Evolutionary conservation across 805 yeast genomes (phyloP), one percentile per base, ranked within the genome.

Genomic region (Priceomyces castillae): DNA sequence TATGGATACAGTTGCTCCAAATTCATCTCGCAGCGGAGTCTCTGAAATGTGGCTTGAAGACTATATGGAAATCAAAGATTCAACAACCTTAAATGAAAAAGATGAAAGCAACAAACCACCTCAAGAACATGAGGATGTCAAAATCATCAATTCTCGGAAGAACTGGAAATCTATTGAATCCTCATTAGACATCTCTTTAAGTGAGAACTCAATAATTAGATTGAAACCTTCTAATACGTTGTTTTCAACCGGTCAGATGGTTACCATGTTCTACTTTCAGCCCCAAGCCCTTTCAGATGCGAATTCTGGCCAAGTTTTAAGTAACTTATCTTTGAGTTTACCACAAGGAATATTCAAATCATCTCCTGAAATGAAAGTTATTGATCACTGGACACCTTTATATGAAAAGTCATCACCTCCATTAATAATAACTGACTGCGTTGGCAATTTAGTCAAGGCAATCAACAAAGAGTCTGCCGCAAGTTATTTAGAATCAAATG

Each of bases 381-480:
- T 40, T 31, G 74, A 70, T 42, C 54, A 58, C 28, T 68, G 73
- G 72, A 62, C 66, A 0, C 57, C 65, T 5, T 54, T 71, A 30
- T 53, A 58, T 38, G 54, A 51, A 14, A 35, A 52, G 1, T 53
- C 51, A 5, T 51, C 47, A 5, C 56, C 50, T 9, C 57, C 57
- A 23, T 64, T 79, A 40, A 46, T 52, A 4, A 67, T 84, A 41
- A 79, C 87, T 0, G 58, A 66, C 2, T 69, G 69, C 43, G 68
- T 72, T 4, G 84, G 82, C 7, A 84, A 84, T 56, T 67, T 84
- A 58, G 65, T 84, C 48, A 81, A 82, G 57, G 52, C 71, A 5
- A 73, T 84, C 46, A 75, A 84, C 53, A 61, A 64, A 19, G 53
- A 62, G 41, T 73, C 87, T 0, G 88, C 90, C 0, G 75, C 89